Evolutionary conservation across 2,329 filamentous ascomycete species (phyloP).

Genomic region (Coniochaeta prunicola): DNA sequence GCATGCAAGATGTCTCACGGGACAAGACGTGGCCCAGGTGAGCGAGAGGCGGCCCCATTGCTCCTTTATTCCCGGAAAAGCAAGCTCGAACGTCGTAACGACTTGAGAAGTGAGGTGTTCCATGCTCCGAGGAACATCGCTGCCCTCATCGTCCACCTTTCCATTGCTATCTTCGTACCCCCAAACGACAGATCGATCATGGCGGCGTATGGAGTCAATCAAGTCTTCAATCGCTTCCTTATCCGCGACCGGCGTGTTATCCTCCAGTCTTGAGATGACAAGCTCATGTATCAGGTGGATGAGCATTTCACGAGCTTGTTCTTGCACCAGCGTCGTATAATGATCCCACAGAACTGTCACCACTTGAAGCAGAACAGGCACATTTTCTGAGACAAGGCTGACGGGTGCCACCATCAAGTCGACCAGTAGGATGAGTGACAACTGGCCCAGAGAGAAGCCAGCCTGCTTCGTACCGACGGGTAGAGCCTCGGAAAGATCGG

Average conservation of each 20-base stretch:
- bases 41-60: constrained; percentile 86
- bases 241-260: constrained; percentile 51
- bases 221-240: constrained; percentile 78
- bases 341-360: constrained; percentile 96
- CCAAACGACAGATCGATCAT: constrained; percentile 84
- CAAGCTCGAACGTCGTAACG: constrained; percentile 75
- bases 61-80: constrained; percentile 80
- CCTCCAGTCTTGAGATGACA: constrained; percentile 72
- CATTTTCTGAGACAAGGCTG: constrained; percentile 67
- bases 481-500: constrained; percentile 70
- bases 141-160: constrained; percentile 63
- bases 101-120: constrained; percentile 74
- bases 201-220: constrained; percentile 77
- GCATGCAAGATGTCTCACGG: constrained; percentile 89
- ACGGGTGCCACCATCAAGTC: constrained; percentile 94
- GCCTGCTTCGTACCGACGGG: constrained; percentile 87
- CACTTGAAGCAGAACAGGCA: constrained; percentile 83
- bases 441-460: constrained; percentile 84
- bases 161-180: constrained; percentile 88
- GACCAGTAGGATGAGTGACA: constrained; percentile 88
- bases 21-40: constrained; percentile 94
- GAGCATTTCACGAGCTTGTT: constrained; percentile 95
- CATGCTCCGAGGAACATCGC: constrained; percentile 84
- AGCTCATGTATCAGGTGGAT: constrained; percentile 96
- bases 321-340: constrained; percentile 89